A percentile compares a stretch with the other conserved stretches of the same genome.
These are phyloP conservation scores for Russula sp. DNA, from an alignment of 768 basidiomycete species.

Conservation along the genomic window DNA sequence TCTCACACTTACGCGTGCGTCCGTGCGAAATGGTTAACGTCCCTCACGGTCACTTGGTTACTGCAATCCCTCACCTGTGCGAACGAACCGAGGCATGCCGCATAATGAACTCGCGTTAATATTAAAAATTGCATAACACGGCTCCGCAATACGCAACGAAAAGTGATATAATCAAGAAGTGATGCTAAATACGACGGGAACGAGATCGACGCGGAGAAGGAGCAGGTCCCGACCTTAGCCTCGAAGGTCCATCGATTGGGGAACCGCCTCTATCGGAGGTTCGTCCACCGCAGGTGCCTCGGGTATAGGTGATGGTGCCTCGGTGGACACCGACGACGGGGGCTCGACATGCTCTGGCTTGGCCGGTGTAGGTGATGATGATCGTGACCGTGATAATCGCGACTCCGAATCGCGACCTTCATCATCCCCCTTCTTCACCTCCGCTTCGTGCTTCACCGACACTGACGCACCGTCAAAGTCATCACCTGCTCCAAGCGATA, in stretches of 20 bases:
- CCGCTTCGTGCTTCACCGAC: constrained; percentile 16
- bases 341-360: neutral
- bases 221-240: constrained; percentile 30
- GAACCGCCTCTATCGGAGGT: constrained; percentile 27
- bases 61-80: neutral
- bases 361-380: neutral
- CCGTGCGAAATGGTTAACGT: constrained; percentile 20
- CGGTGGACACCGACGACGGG: constrained; percentile 2
- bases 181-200: neutral
- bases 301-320: constrained; percentile 16
- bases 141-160: neutral
- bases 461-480: neutral
- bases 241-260: constrained; percentile 32
- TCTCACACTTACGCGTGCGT: constrained; percentile 4
- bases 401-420: neutral
- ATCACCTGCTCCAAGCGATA: constrained; percentile 28
- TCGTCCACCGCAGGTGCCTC: constrained; percentile 25
- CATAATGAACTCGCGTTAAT: neutral
- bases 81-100: no score
- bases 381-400: neutral
- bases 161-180: neutral
- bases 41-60: constrained; percentile 3
- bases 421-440: neutral
- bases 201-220: neutral
- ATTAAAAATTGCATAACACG: neutral